Evolutionary conservation across 495 filamentous ascomycete species (phyloP), one percentile per base, ranked within the genome.

Genomic region (Xylaria bambusicola): DNA sequence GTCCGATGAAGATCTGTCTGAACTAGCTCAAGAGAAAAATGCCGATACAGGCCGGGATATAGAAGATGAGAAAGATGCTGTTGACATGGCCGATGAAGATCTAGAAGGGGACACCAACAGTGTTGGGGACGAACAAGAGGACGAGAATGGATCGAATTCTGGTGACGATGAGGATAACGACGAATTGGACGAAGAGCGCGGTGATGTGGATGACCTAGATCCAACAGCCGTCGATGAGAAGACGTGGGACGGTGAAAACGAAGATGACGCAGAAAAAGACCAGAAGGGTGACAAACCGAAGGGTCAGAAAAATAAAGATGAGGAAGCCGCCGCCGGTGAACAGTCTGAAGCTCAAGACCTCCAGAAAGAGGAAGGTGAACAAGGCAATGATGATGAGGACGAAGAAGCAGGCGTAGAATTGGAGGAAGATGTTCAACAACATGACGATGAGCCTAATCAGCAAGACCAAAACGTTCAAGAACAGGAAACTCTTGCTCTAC

Each of bases 221-320:
- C 86, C 90, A 6, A 87, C 85, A 17, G 91, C 92, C 15, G 87
- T 98, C 1, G 94, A 98, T 70, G 94, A 98, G 74, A 98, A 97
- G 77, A 88, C 97, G 78, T 98, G 94, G 94, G 92, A 98, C 73
- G 92, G 89, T 8, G 84, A 83, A 42, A 84, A 82, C 17, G 88
- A 91, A 49, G 87, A 92, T 15, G 77, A 87, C 13, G 78, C 88
- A 27, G 86, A 91, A 52, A 93, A 93, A 64, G 90, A 97, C 46
- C 89, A 92, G 49, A 80, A 91, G 62, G 88, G 85, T n/a, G 82
- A 91, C 61, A 78, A 88, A 62, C 76, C 81, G 9, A 85, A 86
- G 64, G 88, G 89, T 17, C 79, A 83, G 57, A 71, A 80, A 52
- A 79, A 85, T 50, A 78, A 87, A 17, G 84, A 91, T 52, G 80